A percentile compares a stretch with the other conserved stretches of the same genome.
phyloP scores from a whole-genome alignment of 73 alveolate genomes.

The Diophrys appendiculata region DNA sequence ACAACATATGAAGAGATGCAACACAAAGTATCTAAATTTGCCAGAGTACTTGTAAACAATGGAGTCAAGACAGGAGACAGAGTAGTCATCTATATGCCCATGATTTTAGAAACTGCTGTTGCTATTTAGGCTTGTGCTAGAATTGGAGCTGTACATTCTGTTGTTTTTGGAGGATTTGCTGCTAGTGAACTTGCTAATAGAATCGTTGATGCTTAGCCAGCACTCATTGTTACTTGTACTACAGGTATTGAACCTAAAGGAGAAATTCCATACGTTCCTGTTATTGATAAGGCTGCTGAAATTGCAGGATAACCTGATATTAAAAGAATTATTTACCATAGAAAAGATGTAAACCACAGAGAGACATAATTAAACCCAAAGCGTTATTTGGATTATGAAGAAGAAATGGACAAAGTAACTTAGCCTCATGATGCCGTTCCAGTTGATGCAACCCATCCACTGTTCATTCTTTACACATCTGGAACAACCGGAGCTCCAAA shows the following conservation, averaged over 20 bases:
- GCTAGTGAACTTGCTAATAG: constrained; percentile 65
- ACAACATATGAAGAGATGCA: constrained; percentile 31
- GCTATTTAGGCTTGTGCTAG: constrained; percentile 61
- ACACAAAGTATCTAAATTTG: constrained; percentile 38
- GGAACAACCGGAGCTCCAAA: constrained; percentile 76
- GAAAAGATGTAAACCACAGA: constrained; percentile 26
- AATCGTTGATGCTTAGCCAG: constrained; percentile 47
- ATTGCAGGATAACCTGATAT: constrained; percentile 24
- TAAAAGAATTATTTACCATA: constrained; percentile 41
- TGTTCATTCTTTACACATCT: constrained; percentile 52
- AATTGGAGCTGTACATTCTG: constrained; percentile 68
- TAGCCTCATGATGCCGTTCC: constrained; percentile 41
- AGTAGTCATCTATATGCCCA: constrained; percentile 67
- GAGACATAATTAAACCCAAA: constrained; percentile 41
- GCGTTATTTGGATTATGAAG: constrained; percentile 32
- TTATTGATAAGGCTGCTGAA: constrained; percentile 41
- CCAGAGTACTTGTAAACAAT: constrained; percentile 46
- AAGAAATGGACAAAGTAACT: constrained; percentile 41
- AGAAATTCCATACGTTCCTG: constrained; percentile 41
- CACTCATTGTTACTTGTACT: constrained; percentile 53
- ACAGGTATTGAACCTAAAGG: constrained; percentile 64
- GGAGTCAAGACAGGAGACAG: constrained; percentile 63
- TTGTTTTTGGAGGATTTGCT: constrained; percentile 74
- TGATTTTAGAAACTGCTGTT: constrained; percentile 53
- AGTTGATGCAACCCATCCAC: constrained; percentile 44